These are phyloP conservation scores for Aspergillus asperescens DNA, from an alignment of 495 filamentous ascomycete genomes.

Conservation along the genomic window DNA sequence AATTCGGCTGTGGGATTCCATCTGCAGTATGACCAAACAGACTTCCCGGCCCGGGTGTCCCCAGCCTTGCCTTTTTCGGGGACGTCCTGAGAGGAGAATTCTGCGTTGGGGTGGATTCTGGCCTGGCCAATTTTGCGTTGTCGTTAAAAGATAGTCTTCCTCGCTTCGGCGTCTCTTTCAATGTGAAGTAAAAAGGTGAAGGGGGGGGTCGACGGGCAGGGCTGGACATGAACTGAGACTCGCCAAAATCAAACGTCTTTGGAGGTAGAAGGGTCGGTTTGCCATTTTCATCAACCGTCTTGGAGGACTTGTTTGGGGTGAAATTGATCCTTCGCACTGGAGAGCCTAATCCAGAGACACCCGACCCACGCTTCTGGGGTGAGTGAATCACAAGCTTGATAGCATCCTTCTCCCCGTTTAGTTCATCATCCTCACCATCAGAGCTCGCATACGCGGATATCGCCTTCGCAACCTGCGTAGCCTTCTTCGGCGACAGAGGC, in stretches of 20 bases:
- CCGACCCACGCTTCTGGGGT: conserved; percentile 31
- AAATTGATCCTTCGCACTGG: conserved; percentile 42
- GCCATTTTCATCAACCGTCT: conserved; percentile 35
- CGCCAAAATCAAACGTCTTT: conserved; percentile 33
- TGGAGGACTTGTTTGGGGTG: conserved; percentile 27
- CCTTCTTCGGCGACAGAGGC: conserved; percentile 54
- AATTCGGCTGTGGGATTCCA: conserved; percentile 23
- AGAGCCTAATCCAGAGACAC: conserved; percentile 29
- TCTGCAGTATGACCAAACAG: conserved; percentile 19
- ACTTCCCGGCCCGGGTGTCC: conserved; percentile 21
- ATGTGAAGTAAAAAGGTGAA: conserved; percentile 46
- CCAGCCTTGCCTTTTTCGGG: conserved; percentile 25
- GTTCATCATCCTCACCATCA: conserved; percentile 49
- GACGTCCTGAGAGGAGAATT: conserved; percentile 27
- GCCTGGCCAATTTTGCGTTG: conserved; percentile 18
- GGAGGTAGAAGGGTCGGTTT: conserved; percentile 28
- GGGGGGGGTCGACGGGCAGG: conserved; percentile 46
- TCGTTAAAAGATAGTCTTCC: conserved; percentile 22
- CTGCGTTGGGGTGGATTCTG: conserved; percentile 26
- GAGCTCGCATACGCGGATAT: conserved; percentile 38
- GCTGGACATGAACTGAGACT: conserved; percentile 41
- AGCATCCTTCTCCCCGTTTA: conserved; percentile 39
- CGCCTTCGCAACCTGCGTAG: conserved; percentile 47
- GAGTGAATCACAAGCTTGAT: conserved; percentile 36
- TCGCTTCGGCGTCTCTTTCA: conserved; percentile 34